phyloP scores from a whole-genome alignment of 768 basidiomycete genomes.

The Lyophyllum semitale region DNA sequence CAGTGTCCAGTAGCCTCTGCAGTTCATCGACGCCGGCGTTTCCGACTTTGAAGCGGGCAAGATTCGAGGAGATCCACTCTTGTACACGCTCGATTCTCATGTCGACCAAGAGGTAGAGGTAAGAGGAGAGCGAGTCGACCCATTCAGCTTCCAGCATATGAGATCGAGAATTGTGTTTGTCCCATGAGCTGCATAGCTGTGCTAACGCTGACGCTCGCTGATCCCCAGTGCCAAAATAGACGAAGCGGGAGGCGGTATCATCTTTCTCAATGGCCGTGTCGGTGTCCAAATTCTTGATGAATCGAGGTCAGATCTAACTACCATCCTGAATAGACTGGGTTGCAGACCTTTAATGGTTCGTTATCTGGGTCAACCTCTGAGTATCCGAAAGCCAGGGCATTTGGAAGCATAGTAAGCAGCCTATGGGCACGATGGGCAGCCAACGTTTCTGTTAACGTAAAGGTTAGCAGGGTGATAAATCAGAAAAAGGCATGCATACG shows the following conservation, averaged over 20 bases:
- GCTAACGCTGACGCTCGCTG: slow-evolving; percentile 25
- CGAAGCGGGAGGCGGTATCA: slow-evolving; percentile 41
- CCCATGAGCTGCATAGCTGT: slow-evolving; percentile 30
- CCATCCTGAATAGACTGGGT: not conserved
- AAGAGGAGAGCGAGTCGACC: slow-evolving; percentile 34
- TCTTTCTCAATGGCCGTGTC: slow-evolving; percentile 37
- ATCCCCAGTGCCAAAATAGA: slow-evolving; percentile 20
- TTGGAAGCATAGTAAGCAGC: slow-evolving; percentile 41
- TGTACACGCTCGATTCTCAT: slow-evolving; percentile 47
- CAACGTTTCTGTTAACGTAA: slow-evolving; percentile 41
- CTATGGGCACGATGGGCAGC: slow-evolving; percentile 48
- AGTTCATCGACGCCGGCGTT: slow-evolving; percentile 48
- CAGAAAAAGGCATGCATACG: slow-evolving; percentile 41
- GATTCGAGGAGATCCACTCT: slow-evolving; percentile 53
- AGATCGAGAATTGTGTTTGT: slow-evolving; percentile 29
- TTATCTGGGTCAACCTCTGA: slow-evolving; percentile 44
- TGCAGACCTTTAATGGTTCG: slow-evolving; percentile 53
- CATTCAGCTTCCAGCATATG: slow-evolving; percentile 41
- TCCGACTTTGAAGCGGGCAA: slow-evolving; percentile 44
- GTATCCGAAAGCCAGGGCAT: slow-evolving; percentile 50
- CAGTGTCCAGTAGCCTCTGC: slow-evolving; percentile 41
- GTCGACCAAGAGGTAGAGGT: slow-evolving; percentile 42
- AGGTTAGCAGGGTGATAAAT: not conserved
- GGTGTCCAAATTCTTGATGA: slow-evolving; percentile 53
- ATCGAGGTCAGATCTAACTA: not conserved